phyloP scores from a whole-genome alignment of 306 rosid species.

The Vigna hirtella region DNA sequence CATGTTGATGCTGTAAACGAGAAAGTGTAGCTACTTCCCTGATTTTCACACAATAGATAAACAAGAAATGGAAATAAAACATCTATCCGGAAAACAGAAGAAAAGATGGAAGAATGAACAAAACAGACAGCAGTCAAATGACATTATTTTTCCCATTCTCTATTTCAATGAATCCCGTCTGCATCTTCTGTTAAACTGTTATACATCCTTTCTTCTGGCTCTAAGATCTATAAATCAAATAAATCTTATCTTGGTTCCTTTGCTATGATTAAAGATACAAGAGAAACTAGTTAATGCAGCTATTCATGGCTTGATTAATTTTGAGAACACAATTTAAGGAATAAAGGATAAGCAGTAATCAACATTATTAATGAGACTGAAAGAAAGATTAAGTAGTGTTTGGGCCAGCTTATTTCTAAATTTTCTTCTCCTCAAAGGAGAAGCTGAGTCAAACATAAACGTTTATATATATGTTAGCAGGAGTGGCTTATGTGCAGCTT shows the following conservation, averaged over 20 bases:
- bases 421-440: too few species aligned
- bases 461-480: too few species aligned
- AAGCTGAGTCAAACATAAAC: too few species aligned
- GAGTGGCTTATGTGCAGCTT: too few species aligned
- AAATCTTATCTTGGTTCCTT: constrained; percentile 35
- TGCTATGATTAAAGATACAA: constrained; percentile 11
- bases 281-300: constrained; percentile 30
- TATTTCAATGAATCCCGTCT: constrained; percentile 4
- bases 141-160: constrained; percentile 24
- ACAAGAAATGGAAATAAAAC: constrained; percentile 39
- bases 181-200: background rate
- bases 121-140: constrained; percentile 17
- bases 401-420: too few species aligned
- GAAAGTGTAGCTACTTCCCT: constrained; percentile 99
- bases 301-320: constrained; percentile 24
- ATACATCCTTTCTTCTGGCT: background rate
- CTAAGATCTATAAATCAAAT: constrained; percentile 24
- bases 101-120: constrained; percentile 9
- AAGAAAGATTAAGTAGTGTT: background rate
- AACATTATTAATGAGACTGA: constrained; percentile 11
- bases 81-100: constrained; percentile 4
- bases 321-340: constrained; percentile 19
- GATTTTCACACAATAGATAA: constrained; percentile 54
- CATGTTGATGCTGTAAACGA: constrained; percentile 96
- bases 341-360: background rate